phyloP scores from a whole-genome alignment of 2,329 filamentous ascomycete species.

The Penicillium sp. region DNA sequence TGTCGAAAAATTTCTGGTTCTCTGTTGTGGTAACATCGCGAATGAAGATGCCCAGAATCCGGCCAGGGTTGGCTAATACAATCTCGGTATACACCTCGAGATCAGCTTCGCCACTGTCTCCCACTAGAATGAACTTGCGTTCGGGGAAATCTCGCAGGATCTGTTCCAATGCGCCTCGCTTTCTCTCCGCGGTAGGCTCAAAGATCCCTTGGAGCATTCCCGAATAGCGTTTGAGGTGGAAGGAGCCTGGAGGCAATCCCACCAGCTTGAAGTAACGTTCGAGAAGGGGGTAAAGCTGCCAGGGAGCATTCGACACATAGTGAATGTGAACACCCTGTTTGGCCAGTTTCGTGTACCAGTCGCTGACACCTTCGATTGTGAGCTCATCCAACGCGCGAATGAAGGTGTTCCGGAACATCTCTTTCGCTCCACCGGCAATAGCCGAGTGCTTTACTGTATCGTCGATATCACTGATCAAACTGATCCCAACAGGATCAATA shows the following conservation, averaged over 20 bases:
- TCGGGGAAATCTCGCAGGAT: constrained; percentile 87
- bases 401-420: constrained; percentile 96
- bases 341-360: constrained; percentile 80
- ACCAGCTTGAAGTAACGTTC: constrained; percentile 78
- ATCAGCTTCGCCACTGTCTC: constrained; percentile 94
- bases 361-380: constrained; percentile 77
- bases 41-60: constrained; percentile 85
- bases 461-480: constrained; percentile 94
- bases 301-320: constrained; percentile 98
- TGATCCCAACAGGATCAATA: constrained; percentile 75
- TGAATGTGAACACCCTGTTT: constrained; percentile 82
- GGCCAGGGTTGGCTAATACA: constrained; percentile 75
- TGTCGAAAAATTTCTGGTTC: constrained; percentile 72
- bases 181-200: constrained; percentile 91
- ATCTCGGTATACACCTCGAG: constrained; percentile 95
- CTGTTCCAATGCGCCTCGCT: constrained; percentile 80
- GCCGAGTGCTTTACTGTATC: constrained; percentile 96
- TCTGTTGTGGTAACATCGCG: constrained; percentile 86
- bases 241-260: constrained; percentile 78
- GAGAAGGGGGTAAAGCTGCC: constrained; percentile 91
- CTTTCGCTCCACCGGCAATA: constrained; percentile 78
- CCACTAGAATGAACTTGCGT: constrained; percentile 83
- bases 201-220: constrained; percentile 98
- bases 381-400: constrained; percentile 78
- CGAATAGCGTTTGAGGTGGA: constrained; percentile 93